phyloP scores from a whole-genome alignment of 1,139 yeast genomes.

The Meyerozyma smithsonii region DNA sequence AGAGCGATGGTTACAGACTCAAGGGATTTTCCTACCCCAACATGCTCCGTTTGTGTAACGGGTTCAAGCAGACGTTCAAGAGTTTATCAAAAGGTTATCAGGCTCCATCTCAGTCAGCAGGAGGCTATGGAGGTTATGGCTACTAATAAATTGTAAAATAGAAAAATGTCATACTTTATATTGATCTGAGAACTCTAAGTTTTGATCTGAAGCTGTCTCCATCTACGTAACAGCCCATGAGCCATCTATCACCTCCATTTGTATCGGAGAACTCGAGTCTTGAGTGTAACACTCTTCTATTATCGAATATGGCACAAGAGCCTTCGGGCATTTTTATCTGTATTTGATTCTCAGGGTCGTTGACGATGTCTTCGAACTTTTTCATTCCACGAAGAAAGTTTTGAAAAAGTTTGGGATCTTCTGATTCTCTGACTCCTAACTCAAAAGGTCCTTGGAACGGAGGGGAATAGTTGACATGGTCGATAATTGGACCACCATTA shows the following conservation, averaged over 20 bases:
- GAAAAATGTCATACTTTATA: conserved; percentile 1
- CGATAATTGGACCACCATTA: conserved; percentile 23
- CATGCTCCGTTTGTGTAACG: conserved; percentile 84
- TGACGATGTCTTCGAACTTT: conserved; percentile 56
- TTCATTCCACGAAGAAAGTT: conserved; percentile 58
- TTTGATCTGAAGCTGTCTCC: conserved; percentile 69
- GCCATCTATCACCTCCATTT: conserved; percentile 60
- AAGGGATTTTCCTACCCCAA: conserved; percentile 80
- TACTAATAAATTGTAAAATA: conserved; percentile 13
- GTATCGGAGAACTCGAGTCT: conserved; percentile 52
- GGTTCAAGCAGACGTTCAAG: conserved; percentile 68
- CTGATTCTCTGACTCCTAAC: conserved; percentile 35
- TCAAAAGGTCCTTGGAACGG: conserved; percentile 85
- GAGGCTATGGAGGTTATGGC: conserved; percentile 27
- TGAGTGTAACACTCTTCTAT: conserved; percentile 70
- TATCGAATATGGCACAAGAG: conserved; percentile 67
- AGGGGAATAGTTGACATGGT: conserved; percentile 66
- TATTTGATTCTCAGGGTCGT: conserved; percentile 52
- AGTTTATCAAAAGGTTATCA: conserved; percentile 21
- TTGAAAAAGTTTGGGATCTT: conserved; percentile 29
- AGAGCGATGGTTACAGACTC: conserved; percentile 79
- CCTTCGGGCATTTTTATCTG: conserved; percentile 56
- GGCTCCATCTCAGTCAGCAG: conserved; percentile 15
- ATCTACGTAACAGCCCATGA: conserved; percentile 76
- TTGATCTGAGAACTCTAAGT: conserved; percentile 31